Percentiles rank a stretch among this genome's conserved stretches.
These are phyloP conservation scores for Setaria italica DNA, from an alignment of 202 grass and related monocot species.

Conservation along the genomic window DNA sequence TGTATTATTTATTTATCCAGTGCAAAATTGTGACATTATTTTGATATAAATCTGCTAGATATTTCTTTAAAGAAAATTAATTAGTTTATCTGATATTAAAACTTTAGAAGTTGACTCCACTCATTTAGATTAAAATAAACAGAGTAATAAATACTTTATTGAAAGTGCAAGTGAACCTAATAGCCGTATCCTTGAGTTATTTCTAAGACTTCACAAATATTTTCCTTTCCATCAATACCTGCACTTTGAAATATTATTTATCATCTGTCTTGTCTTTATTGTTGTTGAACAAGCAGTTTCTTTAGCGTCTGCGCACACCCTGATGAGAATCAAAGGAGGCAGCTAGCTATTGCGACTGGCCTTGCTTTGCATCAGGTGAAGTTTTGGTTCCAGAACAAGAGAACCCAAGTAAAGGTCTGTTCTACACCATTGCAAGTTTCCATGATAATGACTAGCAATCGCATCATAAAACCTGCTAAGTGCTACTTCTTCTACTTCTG, in stretches of 20 bases:
- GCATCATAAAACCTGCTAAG: background rate
- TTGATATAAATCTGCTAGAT: background rate
- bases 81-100: background rate
- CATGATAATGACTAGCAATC: background rate
- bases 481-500: too few species aligned
- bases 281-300: slow-evolving; percentile 56
- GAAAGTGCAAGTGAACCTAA: background rate
- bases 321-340: slow-evolving; percentile 58
- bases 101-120: background rate
- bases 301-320: slow-evolving; percentile 67
- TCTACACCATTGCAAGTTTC: slow-evolving; percentile 21
- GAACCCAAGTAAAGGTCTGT: slow-evolving; percentile 71
- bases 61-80: background rate
- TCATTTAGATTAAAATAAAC: background rate
- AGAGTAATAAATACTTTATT: background rate
- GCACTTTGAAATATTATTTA: slow-evolving; percentile 19
- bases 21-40: background rate
- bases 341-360: slow-evolving; percentile 40
- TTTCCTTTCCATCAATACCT: background rate
- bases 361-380: slow-evolving; percentile 59
- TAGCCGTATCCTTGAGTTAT: background rate
- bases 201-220: background rate
- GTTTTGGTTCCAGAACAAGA: slow-evolving; percentile 92
- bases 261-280: background rate
- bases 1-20: background rate